These are phyloP conservation scores for Extremus antarcticus DNA, from an alignment of 495 filamentous ascomycete species.

Conservation along the genomic window DNA sequence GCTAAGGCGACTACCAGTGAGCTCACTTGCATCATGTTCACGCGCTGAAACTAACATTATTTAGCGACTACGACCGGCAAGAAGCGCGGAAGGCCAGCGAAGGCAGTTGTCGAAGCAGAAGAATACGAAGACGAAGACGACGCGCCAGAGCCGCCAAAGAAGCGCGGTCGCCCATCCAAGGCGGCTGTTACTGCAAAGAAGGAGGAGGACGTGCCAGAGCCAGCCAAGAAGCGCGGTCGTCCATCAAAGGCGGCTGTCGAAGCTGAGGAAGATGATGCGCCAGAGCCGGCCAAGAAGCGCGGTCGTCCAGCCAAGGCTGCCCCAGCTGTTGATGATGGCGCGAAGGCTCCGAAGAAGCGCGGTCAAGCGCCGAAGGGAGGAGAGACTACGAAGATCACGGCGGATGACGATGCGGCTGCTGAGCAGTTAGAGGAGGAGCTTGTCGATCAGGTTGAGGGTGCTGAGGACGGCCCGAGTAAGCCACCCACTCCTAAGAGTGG, in stretches of 20 bases:
- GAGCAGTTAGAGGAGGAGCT: slow-evolving; percentile 15
- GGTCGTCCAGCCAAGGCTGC: background rate
- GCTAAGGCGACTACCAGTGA: background rate
- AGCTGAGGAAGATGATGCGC: background rate
- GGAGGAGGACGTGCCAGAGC: background rate
- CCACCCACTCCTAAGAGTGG: background rate
- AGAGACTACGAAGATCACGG: slow-evolving; percentile 13
- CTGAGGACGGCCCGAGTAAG: background rate
- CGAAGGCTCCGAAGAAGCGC: slow-evolving; percentile 9
- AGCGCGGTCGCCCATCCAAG: slow-evolving; percentile 2
- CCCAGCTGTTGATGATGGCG: slow-evolving; percentile 1
- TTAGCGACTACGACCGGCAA: background rate
- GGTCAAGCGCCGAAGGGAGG: slow-evolving; percentile 16
- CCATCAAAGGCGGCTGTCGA: background rate
- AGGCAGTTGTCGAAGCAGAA: background rate
- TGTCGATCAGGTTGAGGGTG: slow-evolving; percentile 4
- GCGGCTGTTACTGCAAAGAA: background rate
- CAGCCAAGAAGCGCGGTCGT: slow-evolving; percentile 9
- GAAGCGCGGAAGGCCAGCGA: slow-evolving; percentile 1
- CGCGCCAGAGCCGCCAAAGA: slow-evolving; percentile 1
- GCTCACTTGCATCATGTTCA: background rate
- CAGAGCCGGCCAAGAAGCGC: slow-evolving; percentile 5
- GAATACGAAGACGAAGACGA: background rate
- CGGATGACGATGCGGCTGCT: slow-evolving; percentile 13
- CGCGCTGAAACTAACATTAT: background rate